Evolutionary conservation across 2,329 filamentous ascomycete species (phyloP).

Genomic region (Biscogniauxia sp.): DNA sequence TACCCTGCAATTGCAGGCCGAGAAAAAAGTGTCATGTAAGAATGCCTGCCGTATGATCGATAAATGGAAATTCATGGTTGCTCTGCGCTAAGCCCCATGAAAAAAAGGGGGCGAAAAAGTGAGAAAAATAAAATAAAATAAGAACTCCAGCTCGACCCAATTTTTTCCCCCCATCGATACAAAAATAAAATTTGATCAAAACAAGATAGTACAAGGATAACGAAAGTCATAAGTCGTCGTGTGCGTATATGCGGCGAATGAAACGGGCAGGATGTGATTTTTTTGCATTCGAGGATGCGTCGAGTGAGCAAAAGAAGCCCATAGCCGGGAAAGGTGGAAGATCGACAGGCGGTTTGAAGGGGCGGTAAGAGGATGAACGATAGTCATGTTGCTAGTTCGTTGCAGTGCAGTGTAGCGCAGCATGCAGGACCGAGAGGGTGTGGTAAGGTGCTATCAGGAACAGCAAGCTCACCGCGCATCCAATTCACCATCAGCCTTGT

Average conservation of each 20-base stretch:
- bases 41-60: neutral
- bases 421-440: neutral
- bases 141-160: neutral
- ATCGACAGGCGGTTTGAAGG: neutral
- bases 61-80: neutral
- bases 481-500: neutral
- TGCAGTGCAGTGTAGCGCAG: neutral
- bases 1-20: neutral
- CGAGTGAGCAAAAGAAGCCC: neutral
- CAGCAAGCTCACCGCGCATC: neutral
- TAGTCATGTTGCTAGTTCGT: neutral
- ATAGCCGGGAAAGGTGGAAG: neutral
- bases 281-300: neutral
- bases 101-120: neutral
- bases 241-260: neutral
- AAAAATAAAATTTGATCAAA: neutral
- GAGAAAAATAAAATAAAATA: neutral
- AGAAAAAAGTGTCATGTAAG: neutral
- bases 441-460: neutral
- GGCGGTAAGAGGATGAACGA: neutral
- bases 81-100: neutral
- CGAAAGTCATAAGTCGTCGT: neutral
- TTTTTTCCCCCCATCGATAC: neutral
- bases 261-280: neutral
- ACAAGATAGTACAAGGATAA: neutral